Evolutionary conservation across 2,329 filamentous ascomycete species (phyloP), one percentile per base, ranked within the genome.

Genomic region (Nemania sp.): DNA sequence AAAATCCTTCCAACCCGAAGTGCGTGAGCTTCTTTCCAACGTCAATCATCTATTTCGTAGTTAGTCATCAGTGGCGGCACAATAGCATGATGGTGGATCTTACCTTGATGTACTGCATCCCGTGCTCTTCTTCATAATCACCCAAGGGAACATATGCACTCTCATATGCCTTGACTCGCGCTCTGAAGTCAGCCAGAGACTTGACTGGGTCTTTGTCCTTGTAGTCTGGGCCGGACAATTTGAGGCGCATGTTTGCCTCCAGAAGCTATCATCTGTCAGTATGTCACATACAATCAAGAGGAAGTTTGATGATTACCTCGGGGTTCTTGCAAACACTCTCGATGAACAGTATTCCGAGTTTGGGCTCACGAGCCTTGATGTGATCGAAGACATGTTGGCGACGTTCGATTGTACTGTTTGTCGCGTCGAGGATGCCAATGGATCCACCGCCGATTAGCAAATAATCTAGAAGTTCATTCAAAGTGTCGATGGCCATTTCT

Each of bases 181-280:
- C 87, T 75, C 90, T 95, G 78, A 99, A 99, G 69, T 99, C 94
- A 28, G 82, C 85, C 36, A 97, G 77, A 1, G 94, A 92, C 67
- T 89, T 85, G 50, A 84, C 75, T 0, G 94, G 93, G 65, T 99
- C 93, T 73, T 96, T 95, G 69, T 91, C 90, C 66, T 88, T 90
- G 76, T 99, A 99, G 72, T 99, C 94, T 0, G 94, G 94, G 0
- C 94, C 94, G 3, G 90, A 95, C 6, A 97, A 84, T 77, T 97
- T 97, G 58, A 97, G 77, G 23, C 93, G 91, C 91, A 97, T 97
- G 68, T 97, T 97, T 15, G 92, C 90, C 72, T 97, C 92, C 31
- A 97, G 79, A 22, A 97, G 77, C 71, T 85, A 56, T 19, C 36
- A n/a, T 15, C 31, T 22, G 49, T 64, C 20, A 59, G 37, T 22